Evolutionary conservation across 192 early-diverging fungal genomes (phyloP).

Genomic region (Coemansia javaensis): DNA sequence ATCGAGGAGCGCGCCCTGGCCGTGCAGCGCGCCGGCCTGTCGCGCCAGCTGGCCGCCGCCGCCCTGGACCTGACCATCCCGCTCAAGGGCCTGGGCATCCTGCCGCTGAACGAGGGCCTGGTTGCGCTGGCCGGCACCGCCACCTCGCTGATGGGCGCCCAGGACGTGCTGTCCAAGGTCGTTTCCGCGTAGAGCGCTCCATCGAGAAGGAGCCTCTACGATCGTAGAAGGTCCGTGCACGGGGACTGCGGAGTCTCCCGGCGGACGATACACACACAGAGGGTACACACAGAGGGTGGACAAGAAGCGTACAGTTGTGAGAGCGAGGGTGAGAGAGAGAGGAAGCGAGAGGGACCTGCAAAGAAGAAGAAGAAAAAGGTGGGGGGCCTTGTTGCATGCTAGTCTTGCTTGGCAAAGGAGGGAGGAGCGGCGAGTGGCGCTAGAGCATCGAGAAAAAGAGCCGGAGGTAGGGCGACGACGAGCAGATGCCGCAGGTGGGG

Average conservation of each 20-base stretch:
- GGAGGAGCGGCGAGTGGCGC: neutral
- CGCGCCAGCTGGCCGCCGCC: slow-evolving; percentile 23
- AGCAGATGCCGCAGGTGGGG: slow-evolving; percentile 34
- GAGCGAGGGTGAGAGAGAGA: too few species aligned
- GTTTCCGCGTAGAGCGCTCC: neutral
- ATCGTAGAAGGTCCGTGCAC: too few species aligned
- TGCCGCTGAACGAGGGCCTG: slow-evolving; percentile 48
- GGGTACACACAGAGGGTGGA: too few species aligned
- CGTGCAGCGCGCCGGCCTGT: slow-evolving; percentile 9
- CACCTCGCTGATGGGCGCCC: slow-evolving; percentile 51
- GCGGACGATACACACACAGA: too few species aligned
- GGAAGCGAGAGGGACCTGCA: too few species aligned
- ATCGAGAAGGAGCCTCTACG: too few species aligned
- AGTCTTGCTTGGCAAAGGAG: too few species aligned
- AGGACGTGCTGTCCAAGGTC: slow-evolving; percentile 25
- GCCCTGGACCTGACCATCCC: slow-evolving; percentile 51
- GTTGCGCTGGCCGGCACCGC: slow-evolving; percentile 52
- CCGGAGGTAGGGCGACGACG: slow-evolving; percentile 41
- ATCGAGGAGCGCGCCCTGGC: slow-evolving; percentile 23
- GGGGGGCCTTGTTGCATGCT: too few species aligned
- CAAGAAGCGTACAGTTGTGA: too few species aligned
- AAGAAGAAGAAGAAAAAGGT: neutral
- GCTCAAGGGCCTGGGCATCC: slow-evolving; percentile 33
- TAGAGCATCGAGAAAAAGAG: slow-evolving; percentile 48
- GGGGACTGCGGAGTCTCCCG: too few species aligned